phyloP scores from a whole-genome alignment of 257 asterid genomes.

The Gentiana dahurica region DNA sequence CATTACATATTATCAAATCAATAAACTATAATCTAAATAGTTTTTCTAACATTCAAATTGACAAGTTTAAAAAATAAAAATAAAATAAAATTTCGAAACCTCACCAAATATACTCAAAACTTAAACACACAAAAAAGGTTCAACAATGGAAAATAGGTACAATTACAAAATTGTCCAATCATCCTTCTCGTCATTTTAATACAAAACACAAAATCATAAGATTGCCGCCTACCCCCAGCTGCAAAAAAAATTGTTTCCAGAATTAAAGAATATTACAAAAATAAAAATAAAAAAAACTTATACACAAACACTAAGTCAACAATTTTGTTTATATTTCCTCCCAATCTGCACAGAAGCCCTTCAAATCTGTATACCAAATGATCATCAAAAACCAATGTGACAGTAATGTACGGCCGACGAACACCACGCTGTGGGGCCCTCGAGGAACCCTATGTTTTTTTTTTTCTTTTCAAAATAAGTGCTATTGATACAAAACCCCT shows the following conservation, averaged over 20 bases:
- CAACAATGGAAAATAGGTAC: not conserved
- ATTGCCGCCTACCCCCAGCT: conserved; percentile 53
- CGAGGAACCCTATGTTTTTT: not conserved
- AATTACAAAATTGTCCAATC: conserved; percentile 9
- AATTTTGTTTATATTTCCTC: conserved; percentile 22
- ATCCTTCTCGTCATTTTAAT: conserved; percentile 5
- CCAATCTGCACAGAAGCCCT: conserved; percentile 15
- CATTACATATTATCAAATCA: too few species aligned
- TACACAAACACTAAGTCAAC: conserved; percentile 44
- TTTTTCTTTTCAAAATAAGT: not conserved
- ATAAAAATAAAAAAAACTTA: conserved; percentile 16
- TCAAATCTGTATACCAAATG: conserved; percentile 6
- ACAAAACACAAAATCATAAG: conserved; percentile 32
- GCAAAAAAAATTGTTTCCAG: conserved; percentile 59
- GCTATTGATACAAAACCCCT: not conserved
- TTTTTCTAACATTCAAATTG: too few species aligned
- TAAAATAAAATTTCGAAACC: too few species aligned
- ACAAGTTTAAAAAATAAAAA: not conserved
- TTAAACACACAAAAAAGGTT: not conserved
- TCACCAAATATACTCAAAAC: not conserved
- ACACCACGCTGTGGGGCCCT: not conserved
- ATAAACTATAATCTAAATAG: too few species aligned
- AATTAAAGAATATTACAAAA: conserved; percentile 74
- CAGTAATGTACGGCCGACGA: not conserved
- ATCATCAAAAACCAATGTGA: conserved; percentile 1